Evolutionary conservation across 164 flowering plant genomes (phyloP).

Genomic region (Sedum album): DNA sequence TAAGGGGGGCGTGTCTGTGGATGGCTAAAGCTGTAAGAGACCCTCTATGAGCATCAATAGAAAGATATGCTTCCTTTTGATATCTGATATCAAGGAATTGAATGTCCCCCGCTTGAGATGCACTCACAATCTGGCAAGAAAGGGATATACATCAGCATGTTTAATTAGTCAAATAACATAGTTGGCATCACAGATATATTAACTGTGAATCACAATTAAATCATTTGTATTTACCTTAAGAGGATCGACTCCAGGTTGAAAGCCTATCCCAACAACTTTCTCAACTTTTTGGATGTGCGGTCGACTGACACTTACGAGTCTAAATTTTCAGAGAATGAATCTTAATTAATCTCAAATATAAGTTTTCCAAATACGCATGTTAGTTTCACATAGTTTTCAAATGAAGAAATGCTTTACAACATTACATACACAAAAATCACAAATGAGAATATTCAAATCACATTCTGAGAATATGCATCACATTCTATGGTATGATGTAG

Average conservation of each 20-base stretch:
- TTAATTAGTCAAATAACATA: neutral
- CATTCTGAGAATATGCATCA: neutral
- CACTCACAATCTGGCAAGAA: constrained; percentile 61
- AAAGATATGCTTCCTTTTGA: constrained; percentile 41
- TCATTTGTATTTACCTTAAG: constrained; percentile 40
- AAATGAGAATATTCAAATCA: neutral
- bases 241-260: constrained; percentile 91
- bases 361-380: neutral
- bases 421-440: neutral
- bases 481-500: neutral
- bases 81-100: constrained; percentile 84
- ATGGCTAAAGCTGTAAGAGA: constrained; percentile 85
- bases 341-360: neutral
- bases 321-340: constrained; percentile 15
- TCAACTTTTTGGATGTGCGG: constrained; percentile 65
- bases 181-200: neutral
- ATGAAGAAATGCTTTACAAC: neutral
- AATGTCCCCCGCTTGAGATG: constrained; percentile 95
- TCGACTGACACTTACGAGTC: constrained; percentile 58
- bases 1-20: constrained; percentile 87
- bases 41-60: constrained; percentile 81
- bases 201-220: neutral
- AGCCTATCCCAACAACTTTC: constrained; percentile 82
- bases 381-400: too few relatives aligned
- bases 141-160: neutral